Conservation (phyloP, 352 stramenopile genomes). For the Plasmopara halstedii region DNA sequence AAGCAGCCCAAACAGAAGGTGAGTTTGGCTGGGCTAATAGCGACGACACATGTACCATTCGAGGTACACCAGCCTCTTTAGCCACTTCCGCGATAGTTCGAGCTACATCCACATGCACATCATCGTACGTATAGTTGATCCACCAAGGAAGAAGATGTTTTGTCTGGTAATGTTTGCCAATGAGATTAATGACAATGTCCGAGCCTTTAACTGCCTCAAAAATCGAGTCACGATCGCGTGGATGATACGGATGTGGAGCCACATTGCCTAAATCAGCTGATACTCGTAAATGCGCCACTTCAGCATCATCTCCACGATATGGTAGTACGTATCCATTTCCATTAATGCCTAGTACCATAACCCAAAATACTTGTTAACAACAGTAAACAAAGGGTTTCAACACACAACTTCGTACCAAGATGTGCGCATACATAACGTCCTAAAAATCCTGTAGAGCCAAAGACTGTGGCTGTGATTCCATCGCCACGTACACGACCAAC, state of each 20-base stretch:
- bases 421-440: constrained; percentile 92
- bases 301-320: constrained; percentile 91
- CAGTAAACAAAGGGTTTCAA: too few relatives aligned
- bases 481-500: constrained; percentile 60
- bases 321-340: constrained; percentile 77
- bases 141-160: constrained; percentile 89
- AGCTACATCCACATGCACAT: constrained; percentile 93
- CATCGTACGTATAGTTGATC: constrained; percentile 94
- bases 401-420: constrained; percentile 70
- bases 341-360: constrained; percentile 33
- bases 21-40: constrained; percentile 79
- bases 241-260: constrained; percentile 67
- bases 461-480: constrained; percentile 91
- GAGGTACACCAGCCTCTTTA: constrained; percentile 66
- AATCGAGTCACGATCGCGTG: constrained; percentile 91
- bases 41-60: constrained; percentile 79
- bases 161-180: constrained; percentile 97
- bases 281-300: constrained; percentile 91
- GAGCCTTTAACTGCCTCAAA: constrained; percentile 85
- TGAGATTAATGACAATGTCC: constrained; percentile 96
- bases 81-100: constrained; percentile 76
- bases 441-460: constrained; percentile 93
- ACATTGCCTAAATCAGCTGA: constrained; percentile 92
- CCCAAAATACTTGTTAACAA: constrained; percentile 1
- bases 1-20: constrained; percentile 71